Base-by-base conservation (phyloP, 495 filamentous ascomycete species). In the Clohesyomyces aquaticus region DNA sequence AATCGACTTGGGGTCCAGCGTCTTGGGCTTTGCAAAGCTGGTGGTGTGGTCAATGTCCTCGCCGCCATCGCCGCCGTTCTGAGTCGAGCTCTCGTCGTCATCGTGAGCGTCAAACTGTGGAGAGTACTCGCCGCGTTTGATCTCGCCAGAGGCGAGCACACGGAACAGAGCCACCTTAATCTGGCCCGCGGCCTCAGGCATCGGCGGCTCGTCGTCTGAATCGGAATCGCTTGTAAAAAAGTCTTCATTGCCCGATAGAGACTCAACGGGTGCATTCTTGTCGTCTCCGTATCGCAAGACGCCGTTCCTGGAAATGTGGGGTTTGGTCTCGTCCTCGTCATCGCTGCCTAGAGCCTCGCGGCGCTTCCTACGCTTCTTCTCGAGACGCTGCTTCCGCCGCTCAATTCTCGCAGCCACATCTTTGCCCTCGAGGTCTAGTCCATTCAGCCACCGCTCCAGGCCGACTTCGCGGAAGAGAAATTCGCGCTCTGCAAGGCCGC, bases 391-490 rank as follows among this genome's bases (percentile, higher is more conserved):
- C 70, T 90, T 82, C 61, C 94, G 81, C 65, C 88, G 85, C 74
- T 97, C 93, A 50, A 96, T 89, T 74, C 90, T 91, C 66, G 92
- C 94, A 1, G 91, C 91, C 43, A 89, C 90, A 72, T 89, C 86
- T 50, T 74, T 89, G 22, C 93, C 92, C 69, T 96, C 85, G 19
- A 99, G 80, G 71, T 98, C 94, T 23, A 99, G 77, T 1, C 94
- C 91, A 67, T 96, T 96, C 6, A 99, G 82, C 91, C 95, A 97
- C 60, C 91, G 80, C 77, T 99, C 94, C 23, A 99, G 77, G 0
- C 95, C 94, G 49, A 99, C 94, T 74, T 99, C 94, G 47, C 94
- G 90, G 77, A 99, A 99, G 55, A 98, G 78, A 68, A 99, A 99
- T 71, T 99, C 94, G 60, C 93, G 85, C 79, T 99, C 94, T 48